Percentiles rank a stretch among this genome's conserved stretches.
These are phyloP conservation scores for Xylariomycetidae sp. DNA, from an alignment of 2,329 filamentous ascomycete species.

Conservation along the genomic window DNA sequence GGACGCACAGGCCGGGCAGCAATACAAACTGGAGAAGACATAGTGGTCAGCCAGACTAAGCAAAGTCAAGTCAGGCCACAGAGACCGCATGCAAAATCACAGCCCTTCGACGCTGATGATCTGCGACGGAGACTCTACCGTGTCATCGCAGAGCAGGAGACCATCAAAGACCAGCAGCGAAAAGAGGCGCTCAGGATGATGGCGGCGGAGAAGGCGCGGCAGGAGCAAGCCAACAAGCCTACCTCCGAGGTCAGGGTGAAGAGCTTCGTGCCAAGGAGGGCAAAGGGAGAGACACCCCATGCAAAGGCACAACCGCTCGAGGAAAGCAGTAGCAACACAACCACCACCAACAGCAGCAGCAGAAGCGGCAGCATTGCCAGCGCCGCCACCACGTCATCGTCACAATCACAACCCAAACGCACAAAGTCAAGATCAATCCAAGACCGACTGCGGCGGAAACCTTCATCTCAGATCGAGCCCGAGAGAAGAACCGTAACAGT, in stretches of 20 bases:
- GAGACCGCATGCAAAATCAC: no score
- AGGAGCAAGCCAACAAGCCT: slow-evolving; percentile 4
- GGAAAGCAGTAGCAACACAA: slow-evolving; percentile 1
- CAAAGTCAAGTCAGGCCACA: no score
- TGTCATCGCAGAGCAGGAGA: slow-evolving; percentile 47
- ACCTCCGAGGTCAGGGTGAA: no score
- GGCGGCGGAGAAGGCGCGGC: slow-evolving; percentile 8
- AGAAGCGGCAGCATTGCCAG: neutral
- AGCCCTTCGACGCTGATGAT: slow-evolving; percentile 51
- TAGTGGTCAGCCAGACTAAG: no score
- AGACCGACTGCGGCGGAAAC: slow-evolving; percentile 15
- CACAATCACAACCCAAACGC: slow-evolving; percentile 5
- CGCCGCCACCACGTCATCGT: neutral
- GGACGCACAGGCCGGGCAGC: no score
- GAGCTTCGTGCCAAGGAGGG: slow-evolving; percentile 11
- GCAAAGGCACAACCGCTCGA: neutral
- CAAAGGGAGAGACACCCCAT: slow-evolving; percentile 3
- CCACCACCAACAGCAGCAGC: neutral
- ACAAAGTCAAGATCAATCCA: slow-evolving; percentile 15
- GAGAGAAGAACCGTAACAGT: slow-evolving; percentile 3
- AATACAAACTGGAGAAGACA: no score
- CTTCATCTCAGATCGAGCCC: slow-evolving; percentile 4
- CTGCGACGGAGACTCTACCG: slow-evolving; percentile 46
- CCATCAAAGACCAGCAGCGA: slow-evolving; percentile 31
- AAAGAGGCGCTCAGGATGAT: slow-evolving; percentile 22